phyloP scores from a whole-genome alignment of 352 stramenopile genomes.

The Globisporangium parvum region DNA sequence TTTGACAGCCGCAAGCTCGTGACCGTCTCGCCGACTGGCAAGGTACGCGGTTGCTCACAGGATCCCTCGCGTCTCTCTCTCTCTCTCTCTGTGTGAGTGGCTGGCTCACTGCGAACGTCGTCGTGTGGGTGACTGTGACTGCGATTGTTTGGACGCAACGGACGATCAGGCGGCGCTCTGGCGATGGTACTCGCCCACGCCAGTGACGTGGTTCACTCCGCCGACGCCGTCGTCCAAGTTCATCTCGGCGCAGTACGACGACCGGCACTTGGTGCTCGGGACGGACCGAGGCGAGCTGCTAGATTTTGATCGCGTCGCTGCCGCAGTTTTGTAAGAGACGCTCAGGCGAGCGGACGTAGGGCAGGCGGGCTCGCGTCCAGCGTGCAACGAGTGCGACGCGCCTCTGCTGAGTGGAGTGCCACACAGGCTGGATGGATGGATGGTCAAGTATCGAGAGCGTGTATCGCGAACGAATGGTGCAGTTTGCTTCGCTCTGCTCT shows the following conservation, averaged over 20 bases:
- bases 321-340: slow-evolving; percentile 44
- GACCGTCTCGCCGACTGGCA: slow-evolving; percentile 65
- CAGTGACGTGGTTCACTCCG: slow-evolving; percentile 65
- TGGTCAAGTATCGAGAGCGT: too few relatives aligned
- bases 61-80: background rate
- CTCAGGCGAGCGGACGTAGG: too few relatives aligned
- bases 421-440: too few relatives aligned
- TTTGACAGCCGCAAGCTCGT: slow-evolving; percentile 87
- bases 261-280: slow-evolving; percentile 70
- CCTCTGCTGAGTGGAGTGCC: too few relatives aligned
- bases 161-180: slow-evolving; percentile 59
- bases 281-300: slow-evolving; percentile 68
- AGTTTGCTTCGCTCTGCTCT: background rate
- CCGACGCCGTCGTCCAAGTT: slow-evolving; percentile 44
- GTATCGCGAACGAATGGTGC: background rate
- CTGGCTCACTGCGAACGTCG: background rate
- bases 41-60: too few relatives aligned
- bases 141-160: background rate
- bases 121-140: background rate
- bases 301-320: slow-evolving; percentile 69
- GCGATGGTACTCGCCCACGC: slow-evolving; percentile 81
- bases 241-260: slow-evolving; percentile 67
- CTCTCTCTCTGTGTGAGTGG: background rate
- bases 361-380: too few relatives aligned
- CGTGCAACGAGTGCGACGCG: too few relatives aligned